Conservation (phyloP, 257 asterid species). For the Fraxinus anomala region DNA sequence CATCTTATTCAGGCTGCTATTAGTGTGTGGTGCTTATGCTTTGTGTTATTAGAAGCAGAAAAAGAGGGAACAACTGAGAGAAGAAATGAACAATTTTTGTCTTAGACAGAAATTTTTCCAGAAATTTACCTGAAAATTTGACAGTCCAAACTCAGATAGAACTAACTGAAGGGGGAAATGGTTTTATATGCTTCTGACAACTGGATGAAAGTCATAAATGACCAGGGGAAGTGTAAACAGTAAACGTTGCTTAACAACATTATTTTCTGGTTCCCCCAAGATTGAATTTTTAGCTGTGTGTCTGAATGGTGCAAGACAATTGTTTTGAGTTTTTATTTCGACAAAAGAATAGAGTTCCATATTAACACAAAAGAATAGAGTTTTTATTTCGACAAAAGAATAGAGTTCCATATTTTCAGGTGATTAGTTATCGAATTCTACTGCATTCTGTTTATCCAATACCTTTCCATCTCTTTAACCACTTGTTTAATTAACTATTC, state of each 20-base stretch:
- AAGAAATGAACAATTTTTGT: not conserved
- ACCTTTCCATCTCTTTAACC: not conserved
- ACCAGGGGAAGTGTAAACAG: not conserved
- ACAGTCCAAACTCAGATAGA: conserved; percentile 6
- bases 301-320: not conserved
- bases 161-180: not conserved
- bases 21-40: not conserved
- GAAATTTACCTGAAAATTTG: not conserved
- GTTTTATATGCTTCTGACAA: not conserved
- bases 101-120: not conserved
- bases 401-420: not conserved
- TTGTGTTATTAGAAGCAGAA: not conserved
- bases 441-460: not conserved
- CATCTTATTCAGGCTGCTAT: not conserved
- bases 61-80: not conserved
- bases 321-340: not conserved
- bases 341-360: not conserved
- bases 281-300: not conserved
- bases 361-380: not conserved
- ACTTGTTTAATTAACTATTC: not conserved
- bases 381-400: not conserved
- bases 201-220: not conserved
- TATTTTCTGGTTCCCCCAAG: not conserved
- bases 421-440: not conserved
- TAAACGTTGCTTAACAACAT: not conserved